Base-by-base conservation (phyloP, 805 yeast genomes). In the Hyphopichia homilentoma region DNA sequence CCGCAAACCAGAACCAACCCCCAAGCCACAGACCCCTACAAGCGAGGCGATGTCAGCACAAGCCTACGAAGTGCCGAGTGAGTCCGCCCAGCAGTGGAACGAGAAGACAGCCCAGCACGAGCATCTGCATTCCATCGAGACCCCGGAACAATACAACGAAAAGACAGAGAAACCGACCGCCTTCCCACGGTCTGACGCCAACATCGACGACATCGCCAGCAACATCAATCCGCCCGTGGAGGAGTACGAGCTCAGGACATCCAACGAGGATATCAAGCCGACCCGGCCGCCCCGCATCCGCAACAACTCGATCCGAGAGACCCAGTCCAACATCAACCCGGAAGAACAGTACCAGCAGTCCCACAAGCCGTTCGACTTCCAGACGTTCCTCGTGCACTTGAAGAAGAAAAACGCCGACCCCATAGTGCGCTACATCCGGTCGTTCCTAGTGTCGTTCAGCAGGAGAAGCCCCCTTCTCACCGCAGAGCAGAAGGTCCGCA, bases 391-490 rank as follows among this genome's bases (percentile, higher is more conserved):
- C 24, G 67, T 69, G 8, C 84, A 82, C 43, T 69, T 93, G 43
- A 79, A 82, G 38, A 71, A 75, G 32, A 81, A 79, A 41, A 69
- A 72, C 34, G 96, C 97, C 4, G 95, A 86, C 36, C 97, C 97
- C 0, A 73, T 88, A 22, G 88, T 89, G 5, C 74, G 86, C 36
- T 93, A 90, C 50, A 75, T 89, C 25, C 79, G 82, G 46, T 86
- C 96, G 2, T 94, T 93, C 47, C 60, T 94, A 27, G 73, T 70
- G 27, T 90, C 87, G 35, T 93, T 90, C 44, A 66, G 74, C 30
- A 75, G 79, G 39, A 77, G 74, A 31, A 65, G 73, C 2, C 52
- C 51, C 21, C 47, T 58, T 2, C 86, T 95, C 82, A 71, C 83
- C 0, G 73, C 81, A 1, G 68, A 72, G 5, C 97, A 93, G 54